A percentile compares a stretch with the other conserved stretches of the same genome.
Evolutionary conservation across 208 protist species (phyloP).

Genomic region (Kentomonas sorsogonicus): DNA sequence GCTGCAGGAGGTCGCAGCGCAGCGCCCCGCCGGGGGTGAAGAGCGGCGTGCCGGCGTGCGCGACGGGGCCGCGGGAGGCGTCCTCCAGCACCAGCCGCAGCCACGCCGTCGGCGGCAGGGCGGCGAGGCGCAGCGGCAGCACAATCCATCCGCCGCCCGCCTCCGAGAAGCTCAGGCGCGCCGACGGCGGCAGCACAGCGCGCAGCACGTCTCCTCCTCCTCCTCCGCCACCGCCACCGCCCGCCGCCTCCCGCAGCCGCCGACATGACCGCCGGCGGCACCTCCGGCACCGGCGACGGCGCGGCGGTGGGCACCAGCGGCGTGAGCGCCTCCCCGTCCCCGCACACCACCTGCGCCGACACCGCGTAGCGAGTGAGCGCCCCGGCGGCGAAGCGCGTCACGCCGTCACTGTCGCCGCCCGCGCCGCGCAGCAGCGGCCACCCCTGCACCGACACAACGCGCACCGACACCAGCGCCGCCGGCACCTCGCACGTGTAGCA

Average conservation of each 20-base stretch:
- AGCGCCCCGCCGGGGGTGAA: constrained; percentile 47
- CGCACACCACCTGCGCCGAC: neutral
- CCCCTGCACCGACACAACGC: neutral
- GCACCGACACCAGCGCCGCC: neutral
- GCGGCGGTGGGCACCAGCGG: constrained; percentile 2
- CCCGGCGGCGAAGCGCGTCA: neutral
- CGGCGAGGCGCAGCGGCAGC: constrained; percentile 75
- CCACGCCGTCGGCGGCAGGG: constrained; percentile 77
- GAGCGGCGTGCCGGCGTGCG: constrained; percentile 17
- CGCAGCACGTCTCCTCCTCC: constrained; percentile 12
- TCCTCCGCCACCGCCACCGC: neutral
- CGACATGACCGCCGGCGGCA: constrained; percentile 5
- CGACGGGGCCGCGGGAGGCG: constrained; percentile 10
- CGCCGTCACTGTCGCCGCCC: neutral
- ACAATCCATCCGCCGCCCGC: constrained; percentile 53
- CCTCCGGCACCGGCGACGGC: neutral
- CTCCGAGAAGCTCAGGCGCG: constrained; percentile 2
- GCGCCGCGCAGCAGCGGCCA: neutral
- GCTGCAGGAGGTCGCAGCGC: constrained; percentile 30
- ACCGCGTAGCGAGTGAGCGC: neutral
- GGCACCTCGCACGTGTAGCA: neutral
- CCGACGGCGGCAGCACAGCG: no score
- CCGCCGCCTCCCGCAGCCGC: neutral
- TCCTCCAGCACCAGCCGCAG: constrained; percentile 27
- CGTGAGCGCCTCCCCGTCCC: neutral